A percentile compares a stretch with the other conserved stretches of the same genome.
These are phyloP conservation scores for Tritrichomonas foetus DNA, from an alignment of 208 protist genomes.

Conservation along the genomic window DNA sequence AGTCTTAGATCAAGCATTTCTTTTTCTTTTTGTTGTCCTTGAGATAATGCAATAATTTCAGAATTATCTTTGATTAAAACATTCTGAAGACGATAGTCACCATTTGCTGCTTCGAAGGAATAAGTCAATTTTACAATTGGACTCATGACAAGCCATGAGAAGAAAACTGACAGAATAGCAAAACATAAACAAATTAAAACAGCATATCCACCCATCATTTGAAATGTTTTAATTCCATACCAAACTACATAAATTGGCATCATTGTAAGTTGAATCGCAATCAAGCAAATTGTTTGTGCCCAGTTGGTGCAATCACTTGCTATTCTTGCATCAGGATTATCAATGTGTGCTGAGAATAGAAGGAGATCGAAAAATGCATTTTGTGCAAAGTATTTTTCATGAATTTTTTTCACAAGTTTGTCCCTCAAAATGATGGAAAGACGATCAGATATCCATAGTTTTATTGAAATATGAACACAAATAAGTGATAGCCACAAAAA, in stretches of 20 bases:
- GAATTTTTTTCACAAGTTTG: background rate
- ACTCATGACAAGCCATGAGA: background rate
- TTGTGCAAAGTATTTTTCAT: background rate
- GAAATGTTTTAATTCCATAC: background rate
- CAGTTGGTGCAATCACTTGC: background rate
- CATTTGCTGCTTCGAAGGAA: background rate
- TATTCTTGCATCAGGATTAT: constrained; percentile 36
- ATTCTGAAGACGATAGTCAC: background rate
- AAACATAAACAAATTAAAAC: background rate
- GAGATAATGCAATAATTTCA: background rate
- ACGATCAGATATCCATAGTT: background rate
- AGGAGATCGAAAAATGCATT: constrained; percentile 1
- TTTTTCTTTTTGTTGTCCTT: background rate
- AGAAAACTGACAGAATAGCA: background rate
- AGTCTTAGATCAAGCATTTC: background rate
- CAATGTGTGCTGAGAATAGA: background rate
- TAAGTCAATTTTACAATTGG: background rate
- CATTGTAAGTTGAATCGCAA: background rate
- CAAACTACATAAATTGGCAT: background rate
- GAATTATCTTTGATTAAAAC: background rate
- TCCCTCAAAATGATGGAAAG: background rate
- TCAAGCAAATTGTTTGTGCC: background rate
- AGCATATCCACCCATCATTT: background rate
- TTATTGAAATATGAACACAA: background rate
- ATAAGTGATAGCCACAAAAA: background rate